Conservation (phyloP, 371 early-diverging fungal genomes). For the Rhizopus sp. region DNA sequence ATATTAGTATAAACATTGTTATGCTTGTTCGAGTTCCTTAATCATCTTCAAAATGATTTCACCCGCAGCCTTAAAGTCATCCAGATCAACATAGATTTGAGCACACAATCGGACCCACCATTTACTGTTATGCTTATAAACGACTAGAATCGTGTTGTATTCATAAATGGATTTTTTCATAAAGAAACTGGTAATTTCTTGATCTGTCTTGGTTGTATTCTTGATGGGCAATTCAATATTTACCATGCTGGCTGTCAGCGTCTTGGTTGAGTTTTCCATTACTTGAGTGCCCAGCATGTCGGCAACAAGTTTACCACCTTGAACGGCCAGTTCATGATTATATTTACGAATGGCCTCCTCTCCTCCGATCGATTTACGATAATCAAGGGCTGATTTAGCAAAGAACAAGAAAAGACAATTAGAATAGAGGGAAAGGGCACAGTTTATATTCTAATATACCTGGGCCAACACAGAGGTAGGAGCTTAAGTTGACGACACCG, state of each 20-base stretch:
- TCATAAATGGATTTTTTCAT: conserved; percentile 38
- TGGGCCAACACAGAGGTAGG: conserved; percentile 43
- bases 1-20: not conserved
- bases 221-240: conserved; percentile 61
- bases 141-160: conserved; percentile 40
- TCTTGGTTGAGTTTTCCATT: conserved; percentile 56
- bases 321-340: conserved; percentile 54
- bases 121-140: conserved; percentile 46
- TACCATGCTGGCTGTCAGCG: conserved; percentile 55
- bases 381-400: conserved; percentile 38
- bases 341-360: conserved; percentile 60
- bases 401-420: not conserved
- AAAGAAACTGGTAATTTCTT: conserved; percentile 21
- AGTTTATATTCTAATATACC: conserved; percentile 20
- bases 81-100: conserved; percentile 61
- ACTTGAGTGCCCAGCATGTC: conserved; percentile 61
- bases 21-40: conserved; percentile 25
- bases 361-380: conserved; percentile 56
- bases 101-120: conserved; percentile 61
- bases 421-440: no score
- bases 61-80: conserved; percentile 50
- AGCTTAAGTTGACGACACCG: conserved; percentile 31
- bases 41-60: conserved; percentile 41
- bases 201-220: conserved; percentile 40
- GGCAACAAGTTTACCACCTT: conserved; percentile 61